Evolutionary conservation across 2,329 filamentous ascomycete species (phyloP).

Genomic region (Periconia sp.): DNA sequence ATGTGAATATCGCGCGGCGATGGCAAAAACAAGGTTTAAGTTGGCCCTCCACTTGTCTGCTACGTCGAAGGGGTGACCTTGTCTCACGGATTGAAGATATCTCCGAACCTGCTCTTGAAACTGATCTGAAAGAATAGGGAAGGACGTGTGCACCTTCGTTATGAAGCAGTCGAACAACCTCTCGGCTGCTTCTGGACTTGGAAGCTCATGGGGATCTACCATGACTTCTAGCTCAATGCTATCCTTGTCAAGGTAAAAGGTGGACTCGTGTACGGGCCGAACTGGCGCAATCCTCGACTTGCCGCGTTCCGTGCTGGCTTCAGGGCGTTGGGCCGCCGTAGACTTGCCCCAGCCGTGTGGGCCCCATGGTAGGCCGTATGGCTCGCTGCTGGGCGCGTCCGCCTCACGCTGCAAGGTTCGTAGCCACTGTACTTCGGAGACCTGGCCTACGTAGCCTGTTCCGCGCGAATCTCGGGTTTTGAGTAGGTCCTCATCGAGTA

Average conservation of each 20-base stretch:
- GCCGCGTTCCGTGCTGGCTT: too few relatives aligned
- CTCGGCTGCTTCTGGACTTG: slow-evolving; percentile 36
- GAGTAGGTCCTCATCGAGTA: slow-evolving; percentile 30
- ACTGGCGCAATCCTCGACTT: too few relatives aligned
- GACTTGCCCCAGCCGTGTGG: too few relatives aligned
- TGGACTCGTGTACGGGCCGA: too few relatives aligned
- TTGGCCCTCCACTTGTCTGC: slow-evolving; percentile 36
- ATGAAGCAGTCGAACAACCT: slow-evolving; percentile 45
- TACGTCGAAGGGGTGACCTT: slow-evolving; percentile 14
- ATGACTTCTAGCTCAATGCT: slow-evolving; percentile 29
- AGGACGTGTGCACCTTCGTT: slow-evolving; percentile 41
- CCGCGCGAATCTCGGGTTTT: slow-evolving; percentile 37
- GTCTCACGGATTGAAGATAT: slow-evolving; percentile 16
- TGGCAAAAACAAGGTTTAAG: slow-evolving; percentile 49
- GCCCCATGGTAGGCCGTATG: slow-evolving; percentile 13
- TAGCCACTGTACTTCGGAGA: slow-evolving; percentile 43
- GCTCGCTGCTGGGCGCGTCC: slow-evolving; percentile 11
- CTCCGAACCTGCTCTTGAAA: slow-evolving; percentile 28
- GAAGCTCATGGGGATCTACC: slow-evolving; percentile 39
- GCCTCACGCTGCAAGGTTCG: slow-evolving; percentile 32
- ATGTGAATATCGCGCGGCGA: slow-evolving; percentile 41
- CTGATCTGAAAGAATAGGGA: slow-evolving; percentile 32
- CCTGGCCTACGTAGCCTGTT: slow-evolving; percentile 42
- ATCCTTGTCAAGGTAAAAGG: slow-evolving; percentile 45
- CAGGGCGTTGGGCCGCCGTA: too few relatives aligned